These are phyloP conservation scores for Santalum album DNA, from an alignment of 164 flowering plant species.

Conservation along the genomic window DNA sequence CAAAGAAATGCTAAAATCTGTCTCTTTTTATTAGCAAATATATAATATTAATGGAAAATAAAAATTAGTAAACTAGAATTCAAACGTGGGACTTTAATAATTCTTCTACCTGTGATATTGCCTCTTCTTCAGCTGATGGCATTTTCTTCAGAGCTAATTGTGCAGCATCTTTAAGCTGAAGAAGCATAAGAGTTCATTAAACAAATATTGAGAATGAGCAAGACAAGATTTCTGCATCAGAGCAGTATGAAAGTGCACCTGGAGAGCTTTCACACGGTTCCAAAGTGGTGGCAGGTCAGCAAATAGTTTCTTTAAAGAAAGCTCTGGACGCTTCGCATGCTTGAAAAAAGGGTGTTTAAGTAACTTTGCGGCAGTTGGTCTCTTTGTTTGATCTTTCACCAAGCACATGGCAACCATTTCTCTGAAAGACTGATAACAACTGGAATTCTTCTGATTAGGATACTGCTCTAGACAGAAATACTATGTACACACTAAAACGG, in stretches of 20 bases:
- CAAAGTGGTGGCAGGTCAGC: constrained; percentile 87
- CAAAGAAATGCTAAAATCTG: too few species aligned
- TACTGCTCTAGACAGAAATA: constrained; percentile 8
- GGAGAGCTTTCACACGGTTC: constrained; percentile 90
- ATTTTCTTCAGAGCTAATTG: constrained; percentile 89
- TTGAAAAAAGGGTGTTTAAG: constrained; percentile 90
- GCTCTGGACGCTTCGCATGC: constrained; percentile 79
- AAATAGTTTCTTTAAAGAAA: constrained; percentile 66
- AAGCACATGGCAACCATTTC: constrained; percentile 99
- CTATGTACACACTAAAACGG: not conserved
- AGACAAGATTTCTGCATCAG: constrained; percentile 1
- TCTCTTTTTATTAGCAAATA: too few species aligned
- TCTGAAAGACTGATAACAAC: constrained; percentile 89
- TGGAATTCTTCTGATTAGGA: constrained; percentile 54
- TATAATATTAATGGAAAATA: too few species aligned
- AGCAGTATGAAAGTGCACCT: constrained; percentile 37
- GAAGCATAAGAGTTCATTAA: constrained; percentile 10
- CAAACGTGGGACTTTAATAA: not conserved
- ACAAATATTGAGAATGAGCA: not conserved
- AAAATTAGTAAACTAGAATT: not conserved
- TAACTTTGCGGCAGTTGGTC: constrained; percentile 92
- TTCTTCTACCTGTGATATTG: constrained; percentile 77
- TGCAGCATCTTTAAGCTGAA: constrained; percentile 94
- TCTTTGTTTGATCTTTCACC: constrained; percentile 98
- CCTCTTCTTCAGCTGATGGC: constrained; percentile 98